Evolutionary conservation across 257 asterid species (phyloP).

Genomic region (Solanum virginianum): DNA sequence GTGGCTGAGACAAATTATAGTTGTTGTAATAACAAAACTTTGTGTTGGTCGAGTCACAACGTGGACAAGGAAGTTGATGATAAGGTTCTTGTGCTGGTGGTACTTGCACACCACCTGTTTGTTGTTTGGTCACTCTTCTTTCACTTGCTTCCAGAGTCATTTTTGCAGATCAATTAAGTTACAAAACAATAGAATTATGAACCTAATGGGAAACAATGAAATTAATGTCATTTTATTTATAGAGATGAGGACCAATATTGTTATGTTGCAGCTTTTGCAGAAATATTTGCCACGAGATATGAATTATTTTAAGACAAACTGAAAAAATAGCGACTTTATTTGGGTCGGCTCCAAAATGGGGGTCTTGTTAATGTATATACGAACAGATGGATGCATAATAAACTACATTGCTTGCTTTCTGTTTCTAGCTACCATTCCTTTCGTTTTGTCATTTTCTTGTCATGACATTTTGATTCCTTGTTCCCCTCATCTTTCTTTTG

Average conservation of each 20-base stretch:
- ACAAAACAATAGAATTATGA: not conserved
- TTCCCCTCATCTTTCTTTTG: not conserved
- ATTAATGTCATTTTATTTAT: not conserved
- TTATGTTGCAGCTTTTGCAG: not conserved
- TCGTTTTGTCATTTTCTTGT: not conserved
- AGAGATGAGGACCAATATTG: not conserved
- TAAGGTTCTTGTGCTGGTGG: not conserved
- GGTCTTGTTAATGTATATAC: not conserved
- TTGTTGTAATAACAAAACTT: not conserved
- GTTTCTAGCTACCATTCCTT: not conserved
- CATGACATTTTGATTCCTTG: not conserved
- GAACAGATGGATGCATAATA: not conserved
- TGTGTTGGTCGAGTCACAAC: not conserved
- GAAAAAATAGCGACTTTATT: not conserved
- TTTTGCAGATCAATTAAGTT: not conserved
- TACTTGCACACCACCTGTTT: not conserved
- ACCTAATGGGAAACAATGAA: not conserved
- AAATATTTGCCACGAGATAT: not conserved
- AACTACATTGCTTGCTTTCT: not conserved
- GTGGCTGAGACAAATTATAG: not conserved
- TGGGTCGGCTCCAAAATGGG: not conserved
- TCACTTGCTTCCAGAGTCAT: not conserved
- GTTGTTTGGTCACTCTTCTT: not conserved
- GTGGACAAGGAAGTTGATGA: not conserved
- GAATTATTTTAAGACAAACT: not conserved